Conservation (phyloP, 2,329 filamentous ascomycete species). For the Aureobasidium sp. region DNA sequence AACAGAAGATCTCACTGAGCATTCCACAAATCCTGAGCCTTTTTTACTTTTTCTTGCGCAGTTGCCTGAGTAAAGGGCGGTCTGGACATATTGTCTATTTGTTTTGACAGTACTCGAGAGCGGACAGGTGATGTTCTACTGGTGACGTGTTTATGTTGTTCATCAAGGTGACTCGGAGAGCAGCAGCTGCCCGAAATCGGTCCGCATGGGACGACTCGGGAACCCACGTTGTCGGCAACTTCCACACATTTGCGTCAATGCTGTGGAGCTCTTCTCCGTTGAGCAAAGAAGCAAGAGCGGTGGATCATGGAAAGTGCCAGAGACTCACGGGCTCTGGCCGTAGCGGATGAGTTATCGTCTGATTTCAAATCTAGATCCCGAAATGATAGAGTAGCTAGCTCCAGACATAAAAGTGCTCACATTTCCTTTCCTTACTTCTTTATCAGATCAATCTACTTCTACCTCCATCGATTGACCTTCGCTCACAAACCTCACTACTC, state of each 20-base stretch:
- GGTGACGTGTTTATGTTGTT: background rate
- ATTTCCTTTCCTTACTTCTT: background rate
- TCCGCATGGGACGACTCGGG: background rate
- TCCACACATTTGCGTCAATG: background rate
- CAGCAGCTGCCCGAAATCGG: background rate
- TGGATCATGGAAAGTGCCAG: slow-evolving; percentile 12
- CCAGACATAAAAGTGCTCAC: background rate
- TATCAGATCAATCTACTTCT: background rate
- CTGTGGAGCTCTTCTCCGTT: background rate
- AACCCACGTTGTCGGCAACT: slow-evolving; percentile 2
- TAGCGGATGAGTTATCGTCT: background rate
- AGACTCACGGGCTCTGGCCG: slow-evolving; percentile 3
- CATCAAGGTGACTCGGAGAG: slow-evolving; percentile 7
- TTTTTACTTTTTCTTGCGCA: slow-evolving; percentile 71
- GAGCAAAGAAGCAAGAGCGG: background rate
- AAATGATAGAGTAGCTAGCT: background rate
- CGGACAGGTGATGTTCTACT: background rate
- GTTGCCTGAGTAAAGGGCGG: slow-evolving; percentile 72
- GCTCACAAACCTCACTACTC: background rate
- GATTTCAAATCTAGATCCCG: slow-evolving; percentile 8
- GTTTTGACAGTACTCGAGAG: background rate
- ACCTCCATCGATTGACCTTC: background rate
- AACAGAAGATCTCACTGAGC: slow-evolving; percentile 46
- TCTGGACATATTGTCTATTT: slow-evolving; percentile 22
- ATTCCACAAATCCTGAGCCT: slow-evolving; percentile 78